phyloP scores from a whole-genome alignment of 2,329 filamentous ascomycete genomes.

The Colletotrichum sp. region DNA sequence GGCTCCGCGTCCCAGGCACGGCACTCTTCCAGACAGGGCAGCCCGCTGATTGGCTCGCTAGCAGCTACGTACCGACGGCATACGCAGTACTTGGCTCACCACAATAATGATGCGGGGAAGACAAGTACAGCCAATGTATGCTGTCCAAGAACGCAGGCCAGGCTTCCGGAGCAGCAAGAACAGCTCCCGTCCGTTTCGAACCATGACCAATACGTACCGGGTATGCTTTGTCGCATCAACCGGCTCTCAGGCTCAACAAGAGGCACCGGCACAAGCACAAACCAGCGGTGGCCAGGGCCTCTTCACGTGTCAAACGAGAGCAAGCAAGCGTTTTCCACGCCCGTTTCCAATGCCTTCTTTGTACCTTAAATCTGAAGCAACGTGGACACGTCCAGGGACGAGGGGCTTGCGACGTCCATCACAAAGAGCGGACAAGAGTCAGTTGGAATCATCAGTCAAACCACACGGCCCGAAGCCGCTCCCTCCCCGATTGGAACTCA shows the following conservation, averaged over 20 bases:
- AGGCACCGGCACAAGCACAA: background rate
- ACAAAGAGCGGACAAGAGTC: constrained; percentile 6
- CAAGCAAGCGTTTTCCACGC: background rate
- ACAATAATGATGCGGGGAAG: background rate
- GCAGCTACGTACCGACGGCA: background rate
- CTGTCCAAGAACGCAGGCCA: background rate
- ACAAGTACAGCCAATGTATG: background rate
- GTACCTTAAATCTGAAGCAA: constrained; percentile 11
- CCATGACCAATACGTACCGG: background rate
- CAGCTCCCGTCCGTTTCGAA: background rate
- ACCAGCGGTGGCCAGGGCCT: background rate
- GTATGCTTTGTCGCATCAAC: background rate
- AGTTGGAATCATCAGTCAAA: constrained; percentile 18
- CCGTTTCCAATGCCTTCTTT: constrained; percentile 6
- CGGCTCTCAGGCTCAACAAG: background rate
- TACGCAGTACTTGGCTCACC: background rate
- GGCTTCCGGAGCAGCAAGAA: background rate
- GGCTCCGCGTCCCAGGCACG: background rate
- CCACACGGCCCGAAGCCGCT: constrained; percentile 19
- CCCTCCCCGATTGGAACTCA: constrained; percentile 14
- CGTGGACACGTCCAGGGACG: background rate
- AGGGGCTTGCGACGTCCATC: background rate
- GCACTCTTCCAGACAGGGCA: background rate
- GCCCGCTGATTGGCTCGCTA: background rate
- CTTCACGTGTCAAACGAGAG: constrained; percentile 13